phyloP scores from a whole-genome alignment of 768 basidiomycete genomes.

The Lentinus brumalis region DNA sequence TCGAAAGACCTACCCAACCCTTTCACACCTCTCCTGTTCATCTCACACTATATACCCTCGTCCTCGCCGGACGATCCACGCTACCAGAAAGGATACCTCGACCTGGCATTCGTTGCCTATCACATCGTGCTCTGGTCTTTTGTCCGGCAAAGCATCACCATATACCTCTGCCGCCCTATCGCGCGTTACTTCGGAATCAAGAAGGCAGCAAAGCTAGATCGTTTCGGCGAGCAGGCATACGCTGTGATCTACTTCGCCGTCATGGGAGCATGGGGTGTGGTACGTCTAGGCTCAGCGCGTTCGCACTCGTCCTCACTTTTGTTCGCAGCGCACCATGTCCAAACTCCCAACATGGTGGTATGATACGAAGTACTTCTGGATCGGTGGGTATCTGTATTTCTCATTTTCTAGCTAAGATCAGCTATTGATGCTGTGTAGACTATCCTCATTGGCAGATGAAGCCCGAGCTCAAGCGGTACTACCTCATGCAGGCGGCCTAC shows the following conservation, averaged over 20 bases:
- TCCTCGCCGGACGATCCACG: slow-evolving; percentile 56
- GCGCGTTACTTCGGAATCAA: slow-evolving; percentile 73
- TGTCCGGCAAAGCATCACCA: slow-evolving; percentile 71
- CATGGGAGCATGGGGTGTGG: slow-evolving; percentile 76
- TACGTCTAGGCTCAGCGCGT: slow-evolving; percentile 42
- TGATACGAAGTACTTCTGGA: slow-evolving; percentile 82
- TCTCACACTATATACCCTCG: slow-evolving; percentile 62
- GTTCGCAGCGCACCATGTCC: slow-evolving; percentile 73
- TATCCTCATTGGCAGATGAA: slow-evolving; percentile 92
- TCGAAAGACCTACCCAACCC: slow-evolving; percentile 63
- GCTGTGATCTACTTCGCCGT: slow-evolving; percentile 77
- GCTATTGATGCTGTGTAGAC: slow-evolving; percentile 40
- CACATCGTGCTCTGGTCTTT: slow-evolving; percentile 90
- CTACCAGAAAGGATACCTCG: slow-evolving; percentile 73
- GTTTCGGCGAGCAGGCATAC: slow-evolving; percentile 93
- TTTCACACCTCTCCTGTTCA: slow-evolving; percentile 68
- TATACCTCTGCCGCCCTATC: slow-evolving; percentile 65
- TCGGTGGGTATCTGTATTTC: slow-evolving; percentile 45
- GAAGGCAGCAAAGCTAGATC: slow-evolving; percentile 64
- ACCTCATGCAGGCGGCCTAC: slow-evolving; percentile 90
- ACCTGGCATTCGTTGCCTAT: slow-evolving; percentile 79
- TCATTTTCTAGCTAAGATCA: not conserved
- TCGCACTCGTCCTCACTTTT: not conserved
- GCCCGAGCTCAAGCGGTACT: slow-evolving; percentile 85
- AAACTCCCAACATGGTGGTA: slow-evolving; percentile 86